Percentiles rank a stretch among this genome's conserved stretches.
Conservation (phyloP, 1,139 yeast genomes). For the Petasospora rhodanensis region DNA sequence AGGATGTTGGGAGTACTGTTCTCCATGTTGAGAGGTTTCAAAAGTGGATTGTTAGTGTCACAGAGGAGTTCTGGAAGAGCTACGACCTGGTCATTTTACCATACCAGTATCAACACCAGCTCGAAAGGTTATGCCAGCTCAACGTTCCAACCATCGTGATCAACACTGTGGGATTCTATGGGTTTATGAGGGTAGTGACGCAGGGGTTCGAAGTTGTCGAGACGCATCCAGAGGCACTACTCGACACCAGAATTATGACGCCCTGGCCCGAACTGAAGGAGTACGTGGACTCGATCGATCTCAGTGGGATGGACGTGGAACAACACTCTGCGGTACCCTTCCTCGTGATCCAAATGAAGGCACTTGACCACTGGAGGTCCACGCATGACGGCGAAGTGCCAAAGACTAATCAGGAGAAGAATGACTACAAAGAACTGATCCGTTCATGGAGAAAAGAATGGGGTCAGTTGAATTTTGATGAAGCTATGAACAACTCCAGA, state of each 20-base stretch:
- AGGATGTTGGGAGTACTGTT: conserved; percentile 41
- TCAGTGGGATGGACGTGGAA: conserved; percentile 42
- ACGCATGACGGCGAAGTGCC: conserved; percentile 36
- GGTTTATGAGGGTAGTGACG: conserved; percentile 49
- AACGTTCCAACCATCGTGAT: conserved; percentile 52
- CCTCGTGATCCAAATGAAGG: conserved; percentile 58
- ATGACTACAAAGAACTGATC: conserved; percentile 39
- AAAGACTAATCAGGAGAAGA: conserved; percentile 41
- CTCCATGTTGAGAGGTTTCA: conserved; percentile 21
- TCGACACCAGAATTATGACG: conserved; percentile 62
- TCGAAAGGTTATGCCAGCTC: conserved; percentile 38
- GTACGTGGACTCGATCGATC: conserved; percentile 47
- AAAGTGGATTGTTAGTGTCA: conserved; percentile 18
- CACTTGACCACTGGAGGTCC: conserved; percentile 42
- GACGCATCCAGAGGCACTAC: conserved; percentile 63
- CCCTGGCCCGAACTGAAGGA: conserved; percentile 74
- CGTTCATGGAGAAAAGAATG: conserved; percentile 33
- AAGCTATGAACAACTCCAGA: conserved; percentile 60
- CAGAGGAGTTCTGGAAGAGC: conserved; percentile 41
- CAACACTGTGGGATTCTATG: conserved; percentile 62
- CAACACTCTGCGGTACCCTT: conserved; percentile 74
- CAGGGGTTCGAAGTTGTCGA: conserved; percentile 62
- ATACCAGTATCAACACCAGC: conserved; percentile 25
- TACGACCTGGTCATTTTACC: conserved; percentile 49
- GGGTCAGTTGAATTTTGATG: conserved; percentile 61